Base-by-base conservation (phyloP, 1,139 yeast genomes). In the Yamadazyma blattariae region DNA sequence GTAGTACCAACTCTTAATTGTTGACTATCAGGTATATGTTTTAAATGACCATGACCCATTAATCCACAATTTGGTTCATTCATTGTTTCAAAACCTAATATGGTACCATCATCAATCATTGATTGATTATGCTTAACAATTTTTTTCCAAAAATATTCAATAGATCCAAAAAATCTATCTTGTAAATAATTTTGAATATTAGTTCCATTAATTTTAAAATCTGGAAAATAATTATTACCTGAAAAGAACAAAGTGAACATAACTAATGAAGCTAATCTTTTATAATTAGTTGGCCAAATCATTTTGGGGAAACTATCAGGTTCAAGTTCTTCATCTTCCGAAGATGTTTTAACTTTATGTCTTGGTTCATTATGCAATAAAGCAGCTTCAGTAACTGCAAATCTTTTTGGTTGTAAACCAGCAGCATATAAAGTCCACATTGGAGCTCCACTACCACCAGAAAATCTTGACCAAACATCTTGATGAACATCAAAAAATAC, bases 391-490 rank as follows among this genome's bases (percentile, higher is more conserved):
- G 90, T 83, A 1, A 44, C 65, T 1, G 71, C 57, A 50, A 90
- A 86, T n/a, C 75, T 59, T 17, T 58, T 64, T 0, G 97, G 97
- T 36, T 90, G 79, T 35, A 90, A 64, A 1, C 97, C 97, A 3
- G 94, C 95, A n/a, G 95, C 94, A 51, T 85, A 82, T n/a, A 88
- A 61, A 0, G 97, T 89, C 97, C 97, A 90, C 58, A 87, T 50
- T 0, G 97, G 97, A 5, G 97, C 96, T 14, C 97, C 97, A 39
- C 90, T 82, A 1, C 97, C 97, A n/a, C 97, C 97, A 13, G 81
- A 69, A 53, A 70, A 86, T 34, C 97, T 66, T 6, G 95, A 83
- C 97, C 97, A 90, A 12, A 84, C 94, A 55, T 90, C 97, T 56
- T 90, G 97, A 55, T 90, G 97, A 2, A 95, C 85, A 51, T 90